Evolutionary conservation across 148 eudicot genomes (phyloP).

Genomic region (Nyssa sinensis): DNA sequence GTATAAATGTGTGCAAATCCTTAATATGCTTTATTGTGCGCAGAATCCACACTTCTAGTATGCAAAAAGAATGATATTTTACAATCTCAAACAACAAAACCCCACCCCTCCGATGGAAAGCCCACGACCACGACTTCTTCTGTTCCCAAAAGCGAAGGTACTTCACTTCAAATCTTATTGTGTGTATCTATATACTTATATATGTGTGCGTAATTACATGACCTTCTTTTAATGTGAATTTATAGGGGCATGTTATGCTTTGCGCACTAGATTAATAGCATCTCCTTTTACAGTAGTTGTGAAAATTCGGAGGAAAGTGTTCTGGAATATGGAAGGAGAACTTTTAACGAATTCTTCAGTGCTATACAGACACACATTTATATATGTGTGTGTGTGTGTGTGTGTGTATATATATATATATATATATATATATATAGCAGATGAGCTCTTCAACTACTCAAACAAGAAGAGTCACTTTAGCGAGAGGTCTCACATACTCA

Average conservation of each 20-base stretch:
- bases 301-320: neutral
- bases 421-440: too few species aligned
- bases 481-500: too few species aligned
- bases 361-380: neutral
- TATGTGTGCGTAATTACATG: neutral
- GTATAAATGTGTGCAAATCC: neutral
- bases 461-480: too few species aligned
- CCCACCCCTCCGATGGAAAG: constrained; percentile 19
- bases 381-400: too few species aligned
- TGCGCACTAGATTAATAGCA: neutral
- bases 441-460: too few species aligned
- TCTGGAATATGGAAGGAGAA: neutral
- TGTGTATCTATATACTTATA: neutral
- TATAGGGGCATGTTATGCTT: neutral
- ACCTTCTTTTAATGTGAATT: too few species aligned
- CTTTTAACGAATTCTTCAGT: neutral
- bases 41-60: constrained; percentile 49
- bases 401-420: too few species aligned
- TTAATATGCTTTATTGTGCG: neutral
- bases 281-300: neutral
- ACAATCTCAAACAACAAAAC: constrained; percentile 15
- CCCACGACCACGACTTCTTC: constrained; percentile 28
- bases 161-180: neutral
- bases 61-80: constrained; percentile 24
- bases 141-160: constrained; percentile 56